Evolutionary conservation across 148 eudicot genomes (phyloP).

Genomic region (Drosera capensis): DNA sequence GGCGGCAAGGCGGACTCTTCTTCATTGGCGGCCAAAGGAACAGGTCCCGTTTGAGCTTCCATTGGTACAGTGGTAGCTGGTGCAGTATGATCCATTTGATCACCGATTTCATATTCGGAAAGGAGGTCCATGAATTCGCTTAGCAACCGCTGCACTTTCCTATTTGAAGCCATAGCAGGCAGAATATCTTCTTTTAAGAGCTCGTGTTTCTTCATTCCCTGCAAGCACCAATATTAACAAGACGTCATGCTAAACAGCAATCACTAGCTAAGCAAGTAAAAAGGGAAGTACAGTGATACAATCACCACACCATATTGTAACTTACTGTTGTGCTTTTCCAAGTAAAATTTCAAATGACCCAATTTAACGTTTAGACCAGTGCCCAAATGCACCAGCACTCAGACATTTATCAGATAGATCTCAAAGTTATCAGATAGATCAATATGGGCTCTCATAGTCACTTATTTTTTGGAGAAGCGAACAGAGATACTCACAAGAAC

Average conservation of each 20-base stretch:
- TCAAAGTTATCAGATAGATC: no score
- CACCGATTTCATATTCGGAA: conserved; percentile 51
- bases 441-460: no score
- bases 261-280: neutral
- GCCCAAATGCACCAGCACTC: no score
- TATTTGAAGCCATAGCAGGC: conserved; percentile 89
- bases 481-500: conserved; percentile 46
- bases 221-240: conserved; percentile 6
- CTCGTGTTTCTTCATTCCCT: conserved; percentile 92
- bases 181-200: conserved; percentile 88
- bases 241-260: neutral
- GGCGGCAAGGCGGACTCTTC: neutral
- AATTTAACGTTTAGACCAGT: no score
- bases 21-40: conserved; percentile 1
- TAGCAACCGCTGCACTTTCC: conserved; percentile 82
- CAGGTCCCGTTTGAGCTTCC: conserved; percentile 9
- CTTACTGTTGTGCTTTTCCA: no score
- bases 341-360: no score
- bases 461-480: no score
- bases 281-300: neutral
- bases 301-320: no score
- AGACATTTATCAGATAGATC: no score
- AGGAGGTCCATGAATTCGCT: conserved; percentile 93
- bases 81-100: conserved; percentile 11
- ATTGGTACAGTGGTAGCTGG: conserved; percentile 7